Percentiles rank a stretch among this genome's conserved stretches.
Conservation (phyloP, 768 basidiomycete genomes). For the Saitozyma podzolica region DNA sequence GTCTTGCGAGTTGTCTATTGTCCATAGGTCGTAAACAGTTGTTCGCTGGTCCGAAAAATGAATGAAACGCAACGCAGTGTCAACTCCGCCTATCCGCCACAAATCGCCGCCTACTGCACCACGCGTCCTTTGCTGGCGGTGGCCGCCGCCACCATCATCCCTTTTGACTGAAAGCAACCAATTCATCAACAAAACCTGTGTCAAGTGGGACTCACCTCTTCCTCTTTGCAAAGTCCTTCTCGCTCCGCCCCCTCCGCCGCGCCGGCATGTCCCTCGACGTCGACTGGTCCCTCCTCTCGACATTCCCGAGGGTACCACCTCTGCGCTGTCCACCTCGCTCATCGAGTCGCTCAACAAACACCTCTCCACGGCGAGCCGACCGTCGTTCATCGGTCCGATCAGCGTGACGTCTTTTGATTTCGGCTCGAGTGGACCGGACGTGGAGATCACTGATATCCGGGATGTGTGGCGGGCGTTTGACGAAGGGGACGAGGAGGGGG, state of each 20-base stretch:
- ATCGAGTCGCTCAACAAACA: slow-evolving; percentile 76
- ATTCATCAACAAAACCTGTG: too few species aligned
- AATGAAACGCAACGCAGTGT: too few species aligned
- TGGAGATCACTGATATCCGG: slow-evolving; percentile 85
- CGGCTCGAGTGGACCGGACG: slow-evolving; percentile 75
- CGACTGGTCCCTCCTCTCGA: slow-evolving; percentile 80
- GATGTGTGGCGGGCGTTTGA: slow-evolving; percentile 95
- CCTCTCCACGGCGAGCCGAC: slow-evolving; percentile 68
- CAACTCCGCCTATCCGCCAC: too few species aligned
- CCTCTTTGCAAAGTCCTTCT: neutral
- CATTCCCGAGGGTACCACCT: slow-evolving; percentile 57
- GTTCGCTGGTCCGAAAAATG: too few species aligned
- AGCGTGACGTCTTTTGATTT: slow-evolving; percentile 83
- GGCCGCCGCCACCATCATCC: neutral
- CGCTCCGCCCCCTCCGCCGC: neutral
- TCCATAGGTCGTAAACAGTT: too few species aligned
- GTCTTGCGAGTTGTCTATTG: too few species aligned
- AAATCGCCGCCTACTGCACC: too few species aligned
- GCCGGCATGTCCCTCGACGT: slow-evolving; percentile 85
- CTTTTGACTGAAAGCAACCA: neutral
- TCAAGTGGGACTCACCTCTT: too few species aligned
- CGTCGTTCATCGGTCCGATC: slow-evolving; percentile 92
- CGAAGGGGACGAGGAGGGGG: slow-evolving; percentile 64
- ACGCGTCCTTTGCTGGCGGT: too few species aligned
- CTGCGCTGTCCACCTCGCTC: slow-evolving; percentile 63